Base-by-base conservation (phyloP, 108 stramenopile species). In the Nitzschia palea region DNA sequence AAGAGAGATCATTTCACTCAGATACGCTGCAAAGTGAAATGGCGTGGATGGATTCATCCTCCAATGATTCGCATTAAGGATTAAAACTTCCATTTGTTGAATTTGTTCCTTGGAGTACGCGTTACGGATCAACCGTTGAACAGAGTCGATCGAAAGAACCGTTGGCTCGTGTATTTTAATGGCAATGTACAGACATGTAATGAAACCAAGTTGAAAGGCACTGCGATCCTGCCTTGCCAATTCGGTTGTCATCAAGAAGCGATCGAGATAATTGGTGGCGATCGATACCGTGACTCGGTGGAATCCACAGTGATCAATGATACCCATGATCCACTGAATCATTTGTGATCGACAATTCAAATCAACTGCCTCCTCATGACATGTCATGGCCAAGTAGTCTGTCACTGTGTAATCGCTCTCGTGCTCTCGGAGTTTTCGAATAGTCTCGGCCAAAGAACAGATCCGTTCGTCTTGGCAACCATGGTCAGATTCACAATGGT, bases 161-260 rank as follows among this genome's bases (percentile, higher is more conserved):
- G 34, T 29, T 14, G 28, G 70, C 33, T 84, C 83, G 50, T 74
- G 68, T 22, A 84, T 73, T 65, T 87, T 87, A 76, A 83, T 72
- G 58, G 86, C 83, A 8, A 79, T 68, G 61, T 84, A 84, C 45
- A 87, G 56, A 5, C 78, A 71, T 14, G 83, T 82, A 68, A 87
- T 80, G 25, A 76, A 75, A 0, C 77, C 81, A 37, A 87, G 61
- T 57, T 87, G 83, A 52, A 84, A 87, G 36, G 69, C 77, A n/a
- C 55, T 76, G 0, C 80, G 71, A 68, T 79, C 81, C 26, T 67
- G 31, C 70, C 36, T 65, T 45, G 17, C 67, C 51, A 1, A 52
- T 68, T 58, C 69, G 0, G 26, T 23, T 4, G 67, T 18, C n/a
- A 30, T 27, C 40, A 85, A 44, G 53, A 78, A 88, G 14, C 86